Base-by-base conservation (phyloP, 2,329 filamentous ascomycete species). In the Aureobasidium zeae region DNA sequence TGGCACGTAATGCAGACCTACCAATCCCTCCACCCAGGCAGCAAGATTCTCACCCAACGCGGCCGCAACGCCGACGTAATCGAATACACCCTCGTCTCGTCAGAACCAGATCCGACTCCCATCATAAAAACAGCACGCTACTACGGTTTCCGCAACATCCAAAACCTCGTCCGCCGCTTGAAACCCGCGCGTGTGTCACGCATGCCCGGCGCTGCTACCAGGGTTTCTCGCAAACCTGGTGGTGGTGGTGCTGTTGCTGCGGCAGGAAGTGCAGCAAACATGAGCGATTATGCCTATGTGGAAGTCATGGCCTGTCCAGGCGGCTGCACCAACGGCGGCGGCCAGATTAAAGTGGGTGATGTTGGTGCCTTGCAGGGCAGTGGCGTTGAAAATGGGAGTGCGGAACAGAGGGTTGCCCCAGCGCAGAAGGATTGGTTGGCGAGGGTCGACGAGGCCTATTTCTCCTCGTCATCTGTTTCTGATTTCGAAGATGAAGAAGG, bases 261-360 rank as follows among this genome's bases (percentile, higher is more conserved):
- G 13, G 53, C 52, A 25, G 58, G 52, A 11, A 53, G 49, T 32
- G 52, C 55, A 19, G 60, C 57, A 31, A 55, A 12, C 49, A 52
- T 31, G 49, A 55, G 48, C 50, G 86, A 94, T 25, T 88, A 88
- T 60, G 75, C 83, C n/a, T 96, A 94, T 63, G 84, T 96, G 20
- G 91, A 98, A 65, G 91, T 98, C 47, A 98, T 98, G 91, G 91
- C 91, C 11, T 98, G 91, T 62, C 91, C 91, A 0, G 91, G 91
- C n/a, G 91, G 91, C 3, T 98, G 91, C 66, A 98, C 91, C 44
- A 98, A 98, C 55, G 91, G 91, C 2, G 91, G 91, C 26, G 91
- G 91, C 1, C 91, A 98, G 67, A 81, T 98, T 59, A 94, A 94
- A 58, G 77, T 86, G 19, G 84, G 86, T 42, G 91, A 96, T 59